Evolutionary conservation across 83 land plant species (phyloP).

Genomic region (Picea abies): DNA sequence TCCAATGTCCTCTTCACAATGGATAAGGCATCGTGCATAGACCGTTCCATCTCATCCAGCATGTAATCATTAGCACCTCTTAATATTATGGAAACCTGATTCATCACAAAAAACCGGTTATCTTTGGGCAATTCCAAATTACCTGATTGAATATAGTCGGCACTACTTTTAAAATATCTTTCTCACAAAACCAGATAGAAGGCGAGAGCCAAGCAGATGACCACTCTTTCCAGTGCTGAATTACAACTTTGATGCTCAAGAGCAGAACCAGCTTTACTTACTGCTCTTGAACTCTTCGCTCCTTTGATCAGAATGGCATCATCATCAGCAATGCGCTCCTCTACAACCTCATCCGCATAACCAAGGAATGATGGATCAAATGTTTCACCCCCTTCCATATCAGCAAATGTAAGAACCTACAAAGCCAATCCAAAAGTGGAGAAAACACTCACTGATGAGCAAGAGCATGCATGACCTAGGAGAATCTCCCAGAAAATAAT

Average conservation of each 20-base stretch:
- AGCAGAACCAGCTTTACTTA: slow-evolving; percentile 26
- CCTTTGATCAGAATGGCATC: slow-evolving; percentile 92
- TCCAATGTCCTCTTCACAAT: slow-evolving; percentile 97
- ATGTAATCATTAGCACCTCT: slow-evolving; percentile 98
- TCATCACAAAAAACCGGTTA: neutral
- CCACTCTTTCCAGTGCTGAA: neutral
- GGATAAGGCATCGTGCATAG: slow-evolving; percentile 92
- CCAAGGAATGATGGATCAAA: slow-evolving; percentile 94
- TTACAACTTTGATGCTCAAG: neutral
- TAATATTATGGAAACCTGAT: slow-evolving; percentile 83
- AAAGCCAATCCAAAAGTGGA: neutral
- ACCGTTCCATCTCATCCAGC: slow-evolving; percentile 99
- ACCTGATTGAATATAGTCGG: neutral
- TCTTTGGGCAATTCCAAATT: neutral
- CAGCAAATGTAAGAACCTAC: slow-evolving; percentile 96
- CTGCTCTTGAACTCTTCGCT: slow-evolving; percentile 86
- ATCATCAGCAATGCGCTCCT: slow-evolving; percentile 94
- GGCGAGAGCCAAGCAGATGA: too few relatives aligned
- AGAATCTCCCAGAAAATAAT: neutral
- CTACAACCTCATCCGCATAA: slow-evolving; percentile 91
- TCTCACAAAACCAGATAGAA: neutral
- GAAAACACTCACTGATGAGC: neutral
- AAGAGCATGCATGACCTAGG: neutral
- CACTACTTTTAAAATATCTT: neutral
- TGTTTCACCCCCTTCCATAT: slow-evolving; percentile 99